Base-by-base conservation (phyloP, 2,329 filamentous ascomycete species). In the Beauveria pseudobassiana region DNA sequence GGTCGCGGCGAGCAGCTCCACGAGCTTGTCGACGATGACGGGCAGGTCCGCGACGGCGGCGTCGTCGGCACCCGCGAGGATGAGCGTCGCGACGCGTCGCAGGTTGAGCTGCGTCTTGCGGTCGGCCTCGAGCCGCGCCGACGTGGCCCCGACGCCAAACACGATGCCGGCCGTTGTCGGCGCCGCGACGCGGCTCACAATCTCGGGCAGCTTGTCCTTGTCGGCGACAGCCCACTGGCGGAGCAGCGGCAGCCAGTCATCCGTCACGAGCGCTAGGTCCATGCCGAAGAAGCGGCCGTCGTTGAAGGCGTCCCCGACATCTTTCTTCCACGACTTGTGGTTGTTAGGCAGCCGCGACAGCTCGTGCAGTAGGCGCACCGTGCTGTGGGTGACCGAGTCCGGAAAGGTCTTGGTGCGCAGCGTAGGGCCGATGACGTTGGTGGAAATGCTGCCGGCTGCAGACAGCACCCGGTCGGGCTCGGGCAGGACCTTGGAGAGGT, bases 101-200 rank as follows among this genome's bases (percentile, higher is more conserved):
- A 99, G 82, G 65, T 92, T 96, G 34, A 96, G 82, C 74, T 98
- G 93, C 1, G 93, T 92, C 75, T 89, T 95, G 62, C 93, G 88
- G 74, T 99, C 95, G 6, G 96, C 92, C 75, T 99, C 95, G n/a
- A 96, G 83, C 63, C 95, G 84, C 42, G 95, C 95, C 49, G 93
- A 96, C 24, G 91, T 92, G 7, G 95, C 95, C 12, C 96, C 96
- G 0, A 99, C 95, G n/a, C 95, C 95, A 70, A 99, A 99, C 72
- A 99, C 93, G 67, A 99, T 96, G 9, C 95, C 95, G 0, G 96
- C 95, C 16, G 93, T 93, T 1, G 93, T 91, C 6, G 95, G 95
- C 4, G 93, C 84, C 6, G 87, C 87, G 64, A 99, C 83, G 22
- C 91, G 88, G 43, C 84, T 80, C 9, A 98, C 76, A 4, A 97